These are phyloP conservation scores for Elsinoe fawcettii DNA, from an alignment of 2,329 filamentous ascomycete species.

Conservation along the genomic window DNA sequence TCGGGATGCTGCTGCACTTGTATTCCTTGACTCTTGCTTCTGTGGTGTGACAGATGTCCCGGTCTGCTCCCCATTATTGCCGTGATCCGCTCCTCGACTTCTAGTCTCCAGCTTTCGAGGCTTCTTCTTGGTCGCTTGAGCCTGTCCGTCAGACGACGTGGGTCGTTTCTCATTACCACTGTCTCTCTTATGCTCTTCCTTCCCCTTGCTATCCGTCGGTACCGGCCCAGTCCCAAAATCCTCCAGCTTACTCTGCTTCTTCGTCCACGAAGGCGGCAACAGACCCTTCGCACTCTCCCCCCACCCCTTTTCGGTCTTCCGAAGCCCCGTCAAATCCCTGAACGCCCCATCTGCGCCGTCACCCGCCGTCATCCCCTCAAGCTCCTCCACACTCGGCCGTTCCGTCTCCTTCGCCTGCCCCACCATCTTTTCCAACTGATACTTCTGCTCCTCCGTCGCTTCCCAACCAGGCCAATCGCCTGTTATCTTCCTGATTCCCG, in stretches of 20 bases:
- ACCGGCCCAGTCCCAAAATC: neutral
- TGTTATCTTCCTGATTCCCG: constrained; percentile 28
- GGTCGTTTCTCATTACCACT: neutral
- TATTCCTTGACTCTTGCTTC: neutral
- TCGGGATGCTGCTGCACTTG: neutral
- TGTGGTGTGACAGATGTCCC: neutral
- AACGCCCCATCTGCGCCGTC: neutral
- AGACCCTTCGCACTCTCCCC: neutral
- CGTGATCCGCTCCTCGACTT: neutral
- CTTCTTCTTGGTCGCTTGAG: neutral
- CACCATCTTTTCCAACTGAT: constrained; percentile 32
- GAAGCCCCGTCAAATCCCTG: neutral
- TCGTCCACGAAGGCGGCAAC: neutral
- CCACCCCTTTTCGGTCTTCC: constrained; percentile 1
- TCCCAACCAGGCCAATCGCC: constrained; percentile 33
- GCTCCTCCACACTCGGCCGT: constrained; percentile 27
- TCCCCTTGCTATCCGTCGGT: neutral
- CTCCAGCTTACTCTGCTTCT: neutral
- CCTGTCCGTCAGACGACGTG: neutral
- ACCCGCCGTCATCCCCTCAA: constrained; percentile 29
- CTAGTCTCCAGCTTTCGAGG: constrained; percentile 3
- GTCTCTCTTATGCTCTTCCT: neutral
- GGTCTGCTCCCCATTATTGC: neutral
- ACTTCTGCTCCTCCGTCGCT: constrained; percentile 29
- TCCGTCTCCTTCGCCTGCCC: constrained; percentile 31